Base-by-base conservation (phyloP, 2,329 filamentous ascomycete species). In the Verruconis gallopava region DNA sequence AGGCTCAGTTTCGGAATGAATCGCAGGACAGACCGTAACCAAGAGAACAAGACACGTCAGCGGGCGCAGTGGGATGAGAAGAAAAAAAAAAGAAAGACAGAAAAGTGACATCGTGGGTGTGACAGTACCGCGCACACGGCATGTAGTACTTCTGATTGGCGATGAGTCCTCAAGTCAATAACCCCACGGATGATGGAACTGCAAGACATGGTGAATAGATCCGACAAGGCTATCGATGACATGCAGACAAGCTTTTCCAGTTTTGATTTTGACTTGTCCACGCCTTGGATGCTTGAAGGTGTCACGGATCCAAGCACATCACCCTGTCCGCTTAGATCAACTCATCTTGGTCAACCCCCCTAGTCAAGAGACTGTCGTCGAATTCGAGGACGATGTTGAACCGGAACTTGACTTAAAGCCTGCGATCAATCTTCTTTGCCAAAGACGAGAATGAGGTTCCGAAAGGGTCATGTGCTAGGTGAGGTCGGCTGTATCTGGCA, bases 401-500 rank as follows among this genome's bases (percentile, higher is more conserved):
- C 77, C 73, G 2, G 81, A 81, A 25, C n/a, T 63, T 63, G n/a
- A 68, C 85, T 41, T 72, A 71, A 44, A 79, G 82, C 59, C 72
- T 76, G 53, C 75, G 81, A 43, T 66, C 79, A 28, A 85, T 86
- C 62, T 89, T 86, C 64, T 66, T 71, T 44, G 76, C 86, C 55
- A 59, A 71, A 19, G 79, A 79, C 37, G 58, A 56, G n/a, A 74
- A 76, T 11, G 66, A 65, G 4, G 68, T 73, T 47, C 85, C 85
- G n/a, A 1, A 88, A 95, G 60, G 88, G 88, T 2, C 88, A 89
- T 62, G 79, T 80, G 47, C 73, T 93, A 53, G 88, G 95, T 55
- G 73, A 71, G 34, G 76, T 93, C 42, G 86, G 85, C n/a, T 80
- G 81, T 63, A 70, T 94, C 53, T 95, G 89, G 88, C 79, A 82